Evolutionary conservation across 352 stramenopile species (phyloP), one percentile per base, ranked within the genome.

Genomic region (Pythium insidiosum): DNA sequence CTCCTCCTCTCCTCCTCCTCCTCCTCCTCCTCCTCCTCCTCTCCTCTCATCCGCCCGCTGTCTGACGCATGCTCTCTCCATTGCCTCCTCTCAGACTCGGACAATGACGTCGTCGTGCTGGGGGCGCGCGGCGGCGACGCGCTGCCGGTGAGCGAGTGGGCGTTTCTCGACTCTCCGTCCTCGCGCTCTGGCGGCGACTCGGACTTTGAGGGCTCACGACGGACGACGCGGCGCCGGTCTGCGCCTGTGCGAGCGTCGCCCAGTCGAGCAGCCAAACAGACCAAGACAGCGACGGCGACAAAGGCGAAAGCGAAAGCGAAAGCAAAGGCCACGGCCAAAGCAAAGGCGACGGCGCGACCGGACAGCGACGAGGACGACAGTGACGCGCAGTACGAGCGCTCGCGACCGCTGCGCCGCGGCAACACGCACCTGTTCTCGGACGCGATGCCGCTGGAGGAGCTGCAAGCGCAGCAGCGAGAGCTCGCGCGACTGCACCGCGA

Each of bases 341-440:
- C 21, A 19, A 24, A 34, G 26, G 22, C 29, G 26, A 24, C 29
- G 20, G n/a, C 21, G n/a, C 5, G 6, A 4, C 3, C 36, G 13
- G 36, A 44, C 13, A 21, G 18, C 6, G 12, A n/a, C 24, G 38
- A 53, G n/a, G 21, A 40, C 15, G 35, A 44, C 3, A 37, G 36
- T 3, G 41, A 47, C 29, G 41, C 38, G 24, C n/a, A 29, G 6
- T 28, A 49, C 5, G 45, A 39, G n/a, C n/a, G n/a, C n/a, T n/a
- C n/a, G n/a, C n/a, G n/a, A n/a, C n/a, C n/a, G n/a, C n/a, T n/a
- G 42, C 18, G 25, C 30, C 9, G 23, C 25, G 25, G 2, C 10
- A 31, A 33, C 24, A 25, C 31, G 30, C 46, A 61, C 24, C 24
- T 58, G 40, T 53, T 63, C 38, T 58, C 55, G 23, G 55, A 63